A percentile compares a stretch with the other conserved stretches of the same genome.
Conservation (phyloP, 768 basidiomycete genomes). For the Lentinus brumalis region DNA sequence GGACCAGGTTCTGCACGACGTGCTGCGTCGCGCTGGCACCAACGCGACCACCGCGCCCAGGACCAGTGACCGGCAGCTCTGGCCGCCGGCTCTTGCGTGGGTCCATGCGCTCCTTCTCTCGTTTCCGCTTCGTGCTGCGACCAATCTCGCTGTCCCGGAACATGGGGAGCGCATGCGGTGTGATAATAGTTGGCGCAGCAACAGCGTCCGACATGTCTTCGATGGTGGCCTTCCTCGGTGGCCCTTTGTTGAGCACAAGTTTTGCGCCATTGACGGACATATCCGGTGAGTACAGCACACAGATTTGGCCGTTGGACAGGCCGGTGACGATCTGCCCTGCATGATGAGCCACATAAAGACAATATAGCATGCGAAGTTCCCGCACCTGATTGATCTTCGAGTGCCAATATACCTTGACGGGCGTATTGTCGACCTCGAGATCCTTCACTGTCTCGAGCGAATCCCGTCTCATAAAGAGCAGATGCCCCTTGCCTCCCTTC, state of each 20-base stretch:
- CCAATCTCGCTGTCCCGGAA: slow-evolving; percentile 78
- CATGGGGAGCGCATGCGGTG: slow-evolving; percentile 91
- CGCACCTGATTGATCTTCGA: slow-evolving; percentile 95
- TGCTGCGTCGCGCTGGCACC: slow-evolving; percentile 98
- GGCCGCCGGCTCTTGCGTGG: slow-evolving; percentile 91
- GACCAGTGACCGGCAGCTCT: slow-evolving; percentile 89
- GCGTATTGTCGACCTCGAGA: slow-evolving; percentile 71
- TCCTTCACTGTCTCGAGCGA: slow-evolving; percentile 68
- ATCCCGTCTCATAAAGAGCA: slow-evolving; percentile 74
- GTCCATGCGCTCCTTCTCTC: slow-evolving; percentile 87
- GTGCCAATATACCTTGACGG: slow-evolving; percentile 94
- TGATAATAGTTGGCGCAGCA: slow-evolving; percentile 84
- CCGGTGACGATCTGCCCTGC: slow-evolving; percentile 77
- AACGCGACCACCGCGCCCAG: slow-evolving; percentile 90
- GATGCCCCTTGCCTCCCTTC: slow-evolving; percentile 67
- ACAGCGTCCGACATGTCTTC: slow-evolving; percentile 90
- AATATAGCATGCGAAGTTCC: not conserved
- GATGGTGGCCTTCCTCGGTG: slow-evolving; percentile 75
- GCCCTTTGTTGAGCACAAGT: slow-evolving; percentile 84
- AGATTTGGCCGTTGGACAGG: slow-evolving; percentile 83
- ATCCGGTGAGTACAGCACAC: slow-evolving; percentile 89
- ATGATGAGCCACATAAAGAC: not conserved
- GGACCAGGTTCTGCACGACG: slow-evolving; percentile 91
- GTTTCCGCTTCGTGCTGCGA: slow-evolving; percentile 80
- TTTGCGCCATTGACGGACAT: slow-evolving; percentile 93